These are phyloP conservation scores for Botrytis byssoidea DNA, from an alignment of 2,329 filamentous ascomycete species.

Conservation along the genomic window DNA sequence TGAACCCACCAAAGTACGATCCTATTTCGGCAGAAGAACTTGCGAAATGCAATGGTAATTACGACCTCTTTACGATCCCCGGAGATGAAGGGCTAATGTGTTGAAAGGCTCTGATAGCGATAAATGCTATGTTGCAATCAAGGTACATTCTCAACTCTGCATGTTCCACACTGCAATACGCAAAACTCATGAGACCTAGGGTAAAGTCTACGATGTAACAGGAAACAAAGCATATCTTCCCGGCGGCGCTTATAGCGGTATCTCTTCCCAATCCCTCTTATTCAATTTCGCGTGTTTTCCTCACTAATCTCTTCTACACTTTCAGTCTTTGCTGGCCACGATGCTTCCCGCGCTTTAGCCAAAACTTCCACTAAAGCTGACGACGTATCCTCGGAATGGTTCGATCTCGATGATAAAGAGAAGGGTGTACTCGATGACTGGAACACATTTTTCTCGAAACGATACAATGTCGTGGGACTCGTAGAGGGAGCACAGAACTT, in stretches of 20 bases:
- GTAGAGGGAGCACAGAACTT: constrained; percentile 18
- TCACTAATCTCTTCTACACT: background rate
- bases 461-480: constrained; percentile 82
- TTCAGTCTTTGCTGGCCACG: constrained; percentile 90
- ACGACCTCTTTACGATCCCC: background rate
- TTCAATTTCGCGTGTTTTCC: background rate
- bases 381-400: constrained; percentile 80
- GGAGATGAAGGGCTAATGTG: constrained; percentile 7
- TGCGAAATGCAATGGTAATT: constrained; percentile 76
- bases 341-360: constrained; percentile 87
- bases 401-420: constrained; percentile 79
- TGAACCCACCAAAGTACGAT: constrained; percentile 85
- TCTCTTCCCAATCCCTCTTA: constrained; percentile 30
- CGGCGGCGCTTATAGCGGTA: constrained; percentile 83
- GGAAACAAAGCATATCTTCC: constrained; percentile 84
- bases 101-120: constrained; percentile 60
- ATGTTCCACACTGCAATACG: background rate
- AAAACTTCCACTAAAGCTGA: constrained; percentile 82
- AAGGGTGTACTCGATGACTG: constrained; percentile 85
- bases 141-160: constrained; percentile 45
- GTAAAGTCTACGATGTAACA: constrained; percentile 90
- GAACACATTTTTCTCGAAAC: constrained; percentile 94
- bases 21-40: constrained; percentile 79
- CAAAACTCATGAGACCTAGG: constrained; percentile 49
- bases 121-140: constrained; percentile 68